These are phyloP conservation scores for Globisporangium okanoganense DNA, from an alignment of 352 stramenopile species.

Conservation along the genomic window DNA sequence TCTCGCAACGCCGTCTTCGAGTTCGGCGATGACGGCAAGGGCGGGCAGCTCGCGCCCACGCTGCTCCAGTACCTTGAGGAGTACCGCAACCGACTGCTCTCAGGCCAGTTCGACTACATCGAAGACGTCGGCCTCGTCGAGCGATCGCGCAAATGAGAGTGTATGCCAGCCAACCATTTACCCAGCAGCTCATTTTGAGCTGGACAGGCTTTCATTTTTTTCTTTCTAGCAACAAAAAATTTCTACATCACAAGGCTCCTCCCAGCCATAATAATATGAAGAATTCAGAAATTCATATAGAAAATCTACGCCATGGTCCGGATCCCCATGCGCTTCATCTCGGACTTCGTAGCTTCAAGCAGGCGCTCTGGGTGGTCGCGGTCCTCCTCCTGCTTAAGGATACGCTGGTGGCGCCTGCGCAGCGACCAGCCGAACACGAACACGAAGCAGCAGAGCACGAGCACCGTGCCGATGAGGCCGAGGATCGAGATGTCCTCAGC, in stretches of 20 bases:
- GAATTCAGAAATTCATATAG: too few species aligned
- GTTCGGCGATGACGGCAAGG: conserved; percentile 62
- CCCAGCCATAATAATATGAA: conserved; percentile 7
- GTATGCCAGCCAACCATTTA: neutral
- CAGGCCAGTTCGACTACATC: conserved; percentile 77
- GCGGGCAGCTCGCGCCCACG: conserved; percentile 40
- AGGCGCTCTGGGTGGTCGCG: conserved; percentile 13
- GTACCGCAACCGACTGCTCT: conserved; percentile 81
- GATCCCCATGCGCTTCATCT: conserved; percentile 76
- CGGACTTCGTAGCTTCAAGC: conserved; percentile 19
- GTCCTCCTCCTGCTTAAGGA: conserved; percentile 24
- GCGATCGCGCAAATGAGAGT: conserved; percentile 51
- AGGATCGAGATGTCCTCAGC: conserved; percentile 66
- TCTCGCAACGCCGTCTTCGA: conserved; percentile 62
- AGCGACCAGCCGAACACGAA: conserved; percentile 58
- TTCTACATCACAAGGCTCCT: neutral
- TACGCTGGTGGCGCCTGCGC: conserved; percentile 45
- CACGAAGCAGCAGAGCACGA: conserved; percentile 56
- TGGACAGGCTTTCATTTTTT: neutral
- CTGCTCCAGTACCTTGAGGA: conserved; percentile 72
- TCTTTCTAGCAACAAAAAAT: neutral
- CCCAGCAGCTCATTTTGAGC: neutral
- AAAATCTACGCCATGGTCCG: conserved; percentile 39
- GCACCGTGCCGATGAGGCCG: conserved; percentile 52
- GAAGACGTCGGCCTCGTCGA: conserved; percentile 81